Conservation (phyloP, 257 asterid species). For the Scutellaria barbata region DNA sequence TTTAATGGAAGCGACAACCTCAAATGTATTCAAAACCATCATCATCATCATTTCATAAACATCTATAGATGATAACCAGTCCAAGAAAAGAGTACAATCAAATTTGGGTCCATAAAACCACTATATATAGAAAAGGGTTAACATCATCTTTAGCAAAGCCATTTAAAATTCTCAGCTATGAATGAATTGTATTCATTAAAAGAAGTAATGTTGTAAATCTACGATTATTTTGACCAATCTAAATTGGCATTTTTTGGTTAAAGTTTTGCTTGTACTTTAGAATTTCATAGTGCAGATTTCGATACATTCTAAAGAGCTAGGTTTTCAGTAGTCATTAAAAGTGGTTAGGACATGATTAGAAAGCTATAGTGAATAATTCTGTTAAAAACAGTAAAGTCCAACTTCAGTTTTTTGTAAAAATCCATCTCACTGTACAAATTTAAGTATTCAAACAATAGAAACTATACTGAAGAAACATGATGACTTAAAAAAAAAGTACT, state of each 20-base stretch:
- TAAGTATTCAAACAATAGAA: neutral
- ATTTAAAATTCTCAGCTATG: neutral
- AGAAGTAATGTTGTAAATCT: neutral
- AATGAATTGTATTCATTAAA: slow-evolving; percentile 8
- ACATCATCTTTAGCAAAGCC: slow-evolving; percentile 12
- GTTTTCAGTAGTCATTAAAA: neutral
- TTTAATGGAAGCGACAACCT: slow-evolving; percentile 30
- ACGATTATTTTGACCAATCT: neutral
- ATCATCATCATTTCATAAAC: slow-evolving; percentile 26
- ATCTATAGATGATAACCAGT: slow-evolving; percentile 18
- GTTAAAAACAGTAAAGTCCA: slow-evolving; percentile 9
- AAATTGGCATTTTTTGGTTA: neutral
- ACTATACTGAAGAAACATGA: neutral
- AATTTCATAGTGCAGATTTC: neutral
- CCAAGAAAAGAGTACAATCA: slow-evolving; percentile 24
- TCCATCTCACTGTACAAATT: slow-evolving; percentile 5
- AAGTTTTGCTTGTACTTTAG: slow-evolving; percentile 1
- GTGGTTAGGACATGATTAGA: neutral
- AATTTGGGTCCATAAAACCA: slow-evolving; percentile 2
- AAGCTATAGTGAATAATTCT: neutral
- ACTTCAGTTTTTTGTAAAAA: slow-evolving; percentile 8
- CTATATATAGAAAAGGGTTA: neutral
- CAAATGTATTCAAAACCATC: slow-evolving; percentile 21
- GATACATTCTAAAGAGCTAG: neutral
- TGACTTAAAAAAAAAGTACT: neutral